phyloP scores from a whole-genome alignment of 345 rosid species.

The Dovyalis caffra region DNA sequence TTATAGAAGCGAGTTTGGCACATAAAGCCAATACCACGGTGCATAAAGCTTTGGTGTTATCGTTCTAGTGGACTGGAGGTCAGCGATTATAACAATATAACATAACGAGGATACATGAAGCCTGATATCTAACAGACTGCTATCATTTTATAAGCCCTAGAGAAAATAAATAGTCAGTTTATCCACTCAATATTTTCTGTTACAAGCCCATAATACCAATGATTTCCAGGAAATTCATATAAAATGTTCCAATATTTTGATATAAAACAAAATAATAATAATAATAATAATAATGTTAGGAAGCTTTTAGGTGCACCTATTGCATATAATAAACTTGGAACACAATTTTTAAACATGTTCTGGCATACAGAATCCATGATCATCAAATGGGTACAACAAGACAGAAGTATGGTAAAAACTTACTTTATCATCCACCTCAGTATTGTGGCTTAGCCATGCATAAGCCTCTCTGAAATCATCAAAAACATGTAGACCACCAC shows the following conservation, averaged over 20 bases:
- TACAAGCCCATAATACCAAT: too few relatives aligned
- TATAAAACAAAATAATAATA: too few relatives aligned
- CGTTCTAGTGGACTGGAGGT: background rate
- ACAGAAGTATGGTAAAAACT: conserved; percentile 18
- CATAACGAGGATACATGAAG: background rate
- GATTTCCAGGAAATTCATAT: too few relatives aligned
- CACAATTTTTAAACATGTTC: too few relatives aligned
- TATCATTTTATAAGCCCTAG: background rate
- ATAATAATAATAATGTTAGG: too few relatives aligned
- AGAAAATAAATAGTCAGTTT: background rate
- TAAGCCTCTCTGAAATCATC: conserved; percentile 99
- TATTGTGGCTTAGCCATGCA: conserved; percentile 92
- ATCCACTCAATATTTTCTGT: background rate
- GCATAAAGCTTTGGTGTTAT: background rate
- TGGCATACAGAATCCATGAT: background rate
- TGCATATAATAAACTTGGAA: too few relatives aligned
- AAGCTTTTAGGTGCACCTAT: too few relatives aligned
- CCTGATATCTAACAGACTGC: background rate
- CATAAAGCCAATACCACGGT: background rate
- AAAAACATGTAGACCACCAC: conserved; percentile 83
- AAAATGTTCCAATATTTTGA: too few relatives aligned
- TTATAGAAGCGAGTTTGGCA: background rate
- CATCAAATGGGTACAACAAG: background rate
- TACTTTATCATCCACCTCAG: conserved; percentile 99
- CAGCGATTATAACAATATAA: background rate